Evolutionary conservation across 2,329 filamentous ascomycete genomes (phyloP).

Genomic region (Sphaerulina vaccinii): DNA sequence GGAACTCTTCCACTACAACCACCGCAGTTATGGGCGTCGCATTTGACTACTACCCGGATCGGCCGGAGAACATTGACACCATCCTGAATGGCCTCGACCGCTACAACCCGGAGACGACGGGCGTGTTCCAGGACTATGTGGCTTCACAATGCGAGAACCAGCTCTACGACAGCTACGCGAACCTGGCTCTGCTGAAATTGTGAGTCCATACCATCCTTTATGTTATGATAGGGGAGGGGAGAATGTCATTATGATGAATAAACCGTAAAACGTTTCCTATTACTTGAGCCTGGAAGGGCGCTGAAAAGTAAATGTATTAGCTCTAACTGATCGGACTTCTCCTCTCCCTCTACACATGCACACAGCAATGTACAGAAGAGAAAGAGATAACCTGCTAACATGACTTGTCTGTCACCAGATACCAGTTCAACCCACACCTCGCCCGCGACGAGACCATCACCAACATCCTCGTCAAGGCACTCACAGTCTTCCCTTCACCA

Average conservation of each 20-base stretch:
- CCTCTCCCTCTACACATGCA: background rate
- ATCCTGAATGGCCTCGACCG: slow-evolving; percentile 97
- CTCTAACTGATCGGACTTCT: slow-evolving; percentile 64
- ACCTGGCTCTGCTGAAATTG: slow-evolving; percentile 94
- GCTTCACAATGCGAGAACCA: slow-evolving; percentile 91
- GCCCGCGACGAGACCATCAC: slow-evolving; percentile 95
- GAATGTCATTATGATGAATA: slow-evolving; percentile 68
- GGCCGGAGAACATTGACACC: slow-evolving; percentile 85
- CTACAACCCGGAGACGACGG: slow-evolving; percentile 97
- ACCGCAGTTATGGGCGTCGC: slow-evolving; percentile 47
- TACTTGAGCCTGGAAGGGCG: slow-evolving; percentile 66
- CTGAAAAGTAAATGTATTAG: slow-evolving; percentile 71
- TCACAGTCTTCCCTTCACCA: slow-evolving; percentile 93
- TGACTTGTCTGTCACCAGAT: slow-evolving; percentile 55
- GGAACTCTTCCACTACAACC: background rate
- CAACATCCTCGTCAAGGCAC: slow-evolving; percentile 97
- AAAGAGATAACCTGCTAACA: slow-evolving; percentile 14
- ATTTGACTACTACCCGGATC: slow-evolving; percentile 86
- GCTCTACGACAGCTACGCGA: slow-evolving; percentile 94
- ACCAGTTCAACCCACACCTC: slow-evolving; percentile 99
- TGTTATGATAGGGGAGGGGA: slow-evolving; percentile 1
- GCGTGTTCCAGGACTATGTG: slow-evolving; percentile 91
- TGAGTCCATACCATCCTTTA: slow-evolving; percentile 55
- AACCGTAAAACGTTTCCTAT: slow-evolving; percentile 89
- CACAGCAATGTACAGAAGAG: background rate